Base-by-base conservation (phyloP, 2,329 filamentous ascomycete species). In the Neofusicoccum laricinum region DNA sequence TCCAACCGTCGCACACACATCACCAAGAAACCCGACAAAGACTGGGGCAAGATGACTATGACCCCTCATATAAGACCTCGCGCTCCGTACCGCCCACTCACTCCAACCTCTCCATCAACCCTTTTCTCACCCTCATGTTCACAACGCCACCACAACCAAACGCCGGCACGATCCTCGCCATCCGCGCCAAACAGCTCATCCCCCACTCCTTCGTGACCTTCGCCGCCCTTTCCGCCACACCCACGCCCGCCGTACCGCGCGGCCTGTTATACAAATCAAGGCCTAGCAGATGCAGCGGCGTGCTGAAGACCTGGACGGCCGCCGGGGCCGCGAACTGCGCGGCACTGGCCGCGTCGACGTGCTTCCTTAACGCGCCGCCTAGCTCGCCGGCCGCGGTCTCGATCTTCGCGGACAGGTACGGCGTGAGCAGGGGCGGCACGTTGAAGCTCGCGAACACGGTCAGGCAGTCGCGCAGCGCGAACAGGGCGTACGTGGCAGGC, bases 391-490 rank as follows among this genome's bases (percentile, higher is more conserved):
- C 64, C 63, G 15, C 66, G 17, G 12, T 19, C n/a, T 59, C 36
- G 6, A 63, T 34, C 3, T 17, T 14, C 25, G 45, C 15, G 3
- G 78, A 85, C 19, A 97, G 79, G 5, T 80, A 77, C 0, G 92
- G 92, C 0, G 91, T 91, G 10, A 97, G 82, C 1, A 95, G 73
- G 0, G 91, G 86, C 0, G 94, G 94, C 2, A 97, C 80, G 74
- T 97, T 97, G 84, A 97, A 98, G 12, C 88, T 91, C 4, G 92
- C 92, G 76, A 96, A 96, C 71, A 97, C 93, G 59, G 93, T 97
- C 67, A 96, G 80, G 77, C 89, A 92, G 79, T 97, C 93, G 70
- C 93, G 88, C 63, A 90, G 73, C 2, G 91, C 88, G 81, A 97
- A 97, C 64, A 97, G 86, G 0, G 84, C 80, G 77, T 93, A 95